These are phyloP conservation scores for Rhizophagus clarus DNA, from an alignment of 192 early-diverging fungal genomes.

Conservation along the genomic window DNA sequence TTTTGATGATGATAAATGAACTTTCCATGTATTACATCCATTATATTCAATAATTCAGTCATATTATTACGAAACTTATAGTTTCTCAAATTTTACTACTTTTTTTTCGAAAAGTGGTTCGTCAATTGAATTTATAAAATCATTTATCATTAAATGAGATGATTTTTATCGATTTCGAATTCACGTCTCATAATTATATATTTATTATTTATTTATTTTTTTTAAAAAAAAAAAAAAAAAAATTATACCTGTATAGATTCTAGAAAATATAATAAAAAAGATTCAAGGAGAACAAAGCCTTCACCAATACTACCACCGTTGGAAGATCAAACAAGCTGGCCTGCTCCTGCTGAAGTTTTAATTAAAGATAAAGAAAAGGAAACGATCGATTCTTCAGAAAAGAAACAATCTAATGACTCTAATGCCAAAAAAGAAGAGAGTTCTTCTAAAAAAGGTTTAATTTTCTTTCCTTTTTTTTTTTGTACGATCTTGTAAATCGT, in stretches of 20 bases:
- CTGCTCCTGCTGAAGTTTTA: conserved; percentile 33
- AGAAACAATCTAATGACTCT: conserved; percentile 22
- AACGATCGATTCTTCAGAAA: conserved; percentile 23
- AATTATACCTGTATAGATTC: background rate
- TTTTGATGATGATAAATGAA: background rate
- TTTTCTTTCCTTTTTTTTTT: background rate
- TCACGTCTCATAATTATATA: too few relatives aligned
- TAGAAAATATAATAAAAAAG: conserved; percentile 22
- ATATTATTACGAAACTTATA: too few relatives aligned
- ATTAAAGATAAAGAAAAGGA: conserved; percentile 35
- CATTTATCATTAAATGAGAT: too few relatives aligned
- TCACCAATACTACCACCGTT: conserved; percentile 28
- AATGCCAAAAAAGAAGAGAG: conserved; percentile 16
- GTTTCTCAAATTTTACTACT: too few relatives aligned
- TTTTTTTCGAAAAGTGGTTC: too few relatives aligned
- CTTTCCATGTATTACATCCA: too few relatives aligned
- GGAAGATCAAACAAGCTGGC: conserved; percentile 35
- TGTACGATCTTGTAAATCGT: background rate
- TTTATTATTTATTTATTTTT: too few relatives aligned
- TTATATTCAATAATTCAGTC: background rate
- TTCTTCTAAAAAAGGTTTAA: conserved; percentile 26
- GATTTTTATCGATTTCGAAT: too few relatives aligned
- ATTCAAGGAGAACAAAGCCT: conserved; percentile 15
- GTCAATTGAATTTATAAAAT: too few relatives aligned
- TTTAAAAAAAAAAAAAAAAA: background rate